Evolutionary conservation across 768 basidiomycete species (phyloP).

Genomic region (button mushroom (Agaricus bisporus)): DNA sequence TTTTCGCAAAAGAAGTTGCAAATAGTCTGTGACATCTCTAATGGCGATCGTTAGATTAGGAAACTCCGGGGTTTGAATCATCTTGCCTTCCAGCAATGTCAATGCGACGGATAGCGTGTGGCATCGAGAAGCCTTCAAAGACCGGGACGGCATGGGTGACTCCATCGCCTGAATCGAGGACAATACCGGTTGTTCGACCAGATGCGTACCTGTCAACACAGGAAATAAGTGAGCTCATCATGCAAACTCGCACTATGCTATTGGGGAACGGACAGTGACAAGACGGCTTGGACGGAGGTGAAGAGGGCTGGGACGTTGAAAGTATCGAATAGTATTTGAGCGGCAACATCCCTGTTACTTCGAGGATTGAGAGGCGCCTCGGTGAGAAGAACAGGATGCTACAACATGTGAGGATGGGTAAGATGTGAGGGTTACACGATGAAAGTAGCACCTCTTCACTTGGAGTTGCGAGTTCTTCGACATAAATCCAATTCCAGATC

Average conservation of each 20-base stretch:
- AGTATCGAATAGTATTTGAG: slow-evolving; percentile 99
- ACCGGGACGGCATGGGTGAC: slow-evolving; percentile 99
- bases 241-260: neutral
- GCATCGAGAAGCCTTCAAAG: slow-evolving; percentile 99
- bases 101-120: slow-evolving; percentile 92
- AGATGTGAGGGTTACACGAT: slow-evolving; percentile 9
- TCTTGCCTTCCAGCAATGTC: slow-evolving; percentile 90
- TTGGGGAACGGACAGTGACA: slow-evolving; percentile 70
- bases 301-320: slow-evolving; percentile 99
- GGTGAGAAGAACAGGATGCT: slow-evolving; percentile 97
- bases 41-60: slow-evolving; percentile 15
- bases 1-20: slow-evolving; percentile 91
- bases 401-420: slow-evolving; percentile 12
- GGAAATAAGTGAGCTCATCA: slow-evolving; percentile 10
- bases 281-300: slow-evolving; percentile 94
- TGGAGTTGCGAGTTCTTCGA: slow-evolving; percentile 89
- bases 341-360: slow-evolving; percentile 92
- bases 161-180: slow-evolving; percentile 97
- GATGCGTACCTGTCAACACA: slow-evolving; percentile 77
- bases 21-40: slow-evolving; percentile 95
- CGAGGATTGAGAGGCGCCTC: slow-evolving; percentile 98
- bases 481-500: slow-evolving; percentile 98
- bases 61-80: slow-evolving; percentile 5
- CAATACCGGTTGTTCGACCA: slow-evolving; percentile 97
- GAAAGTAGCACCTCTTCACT: slow-evolving; percentile 79